Percentiles rank a stretch among this genome's conserved stretches.
phyloP scores from a whole-genome alignment of 1,284 basidiomycete species.

The Singerocomus inundabilis region DNA sequence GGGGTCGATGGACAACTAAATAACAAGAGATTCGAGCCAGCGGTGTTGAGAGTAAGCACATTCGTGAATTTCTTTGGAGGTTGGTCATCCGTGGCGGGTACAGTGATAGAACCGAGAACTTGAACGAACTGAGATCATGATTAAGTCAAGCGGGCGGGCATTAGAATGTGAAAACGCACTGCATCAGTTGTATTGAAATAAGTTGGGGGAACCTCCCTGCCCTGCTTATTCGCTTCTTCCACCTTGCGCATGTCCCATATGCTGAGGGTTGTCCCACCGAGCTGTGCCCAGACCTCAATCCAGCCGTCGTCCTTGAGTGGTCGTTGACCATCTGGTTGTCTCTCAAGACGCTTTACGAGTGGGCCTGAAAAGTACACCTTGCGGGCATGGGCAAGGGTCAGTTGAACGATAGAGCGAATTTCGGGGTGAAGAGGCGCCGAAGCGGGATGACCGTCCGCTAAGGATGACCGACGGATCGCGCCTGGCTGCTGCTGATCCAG shows the following conservation, averaged over 20 bases:
- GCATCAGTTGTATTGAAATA: conserved; percentile 89
- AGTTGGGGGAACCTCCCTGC: conserved; percentile 79
- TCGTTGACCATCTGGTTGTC: conserved; percentile 72
- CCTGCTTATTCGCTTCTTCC: conserved; percentile 75
- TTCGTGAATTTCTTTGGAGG: conserved; percentile 65
- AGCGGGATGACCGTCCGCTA: conserved; percentile 21
- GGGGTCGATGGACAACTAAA: conserved; percentile 80
- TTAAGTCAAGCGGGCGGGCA: conserved; percentile 5
- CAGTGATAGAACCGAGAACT: conserved; percentile 70
- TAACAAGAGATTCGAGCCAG: conserved; percentile 86
- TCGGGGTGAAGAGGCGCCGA: conserved; percentile 64
- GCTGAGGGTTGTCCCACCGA: conserved; percentile 90
- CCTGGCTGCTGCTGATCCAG: conserved; percentile 11
- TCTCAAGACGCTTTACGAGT: conserved; percentile 71
- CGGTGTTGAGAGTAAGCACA: conserved; percentile 92
- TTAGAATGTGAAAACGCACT: conserved; percentile 45
- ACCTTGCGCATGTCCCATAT: conserved; percentile 88
- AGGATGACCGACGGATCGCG: conserved; percentile 22
- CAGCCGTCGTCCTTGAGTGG: conserved; percentile 80
- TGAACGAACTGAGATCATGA: conserved; percentile 57
- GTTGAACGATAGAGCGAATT: conserved; percentile 70
- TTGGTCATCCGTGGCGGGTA: conserved; percentile 46
- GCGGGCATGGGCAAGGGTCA: conserved; percentile 68
- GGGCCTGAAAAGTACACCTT: conserved; percentile 82
- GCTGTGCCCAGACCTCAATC: conserved; percentile 90